Evolutionary conservation across 345 rosid species (phyloP).

Genomic region (Brassica cretica): DNA sequence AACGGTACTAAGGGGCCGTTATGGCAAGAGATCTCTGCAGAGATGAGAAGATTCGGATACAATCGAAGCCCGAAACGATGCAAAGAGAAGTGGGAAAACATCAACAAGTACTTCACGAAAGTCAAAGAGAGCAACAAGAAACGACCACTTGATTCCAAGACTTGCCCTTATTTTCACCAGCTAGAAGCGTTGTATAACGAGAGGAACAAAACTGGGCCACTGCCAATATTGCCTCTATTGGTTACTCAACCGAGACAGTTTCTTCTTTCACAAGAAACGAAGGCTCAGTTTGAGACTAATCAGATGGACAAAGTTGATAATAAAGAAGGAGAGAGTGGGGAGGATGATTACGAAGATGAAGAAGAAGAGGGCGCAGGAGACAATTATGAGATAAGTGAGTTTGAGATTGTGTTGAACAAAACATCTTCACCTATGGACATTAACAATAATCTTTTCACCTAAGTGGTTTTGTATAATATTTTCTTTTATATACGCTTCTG

Average conservation of each 20-base stretch:
- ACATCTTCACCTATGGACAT: slow-evolving; percentile 43
- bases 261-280: slow-evolving; percentile 43
- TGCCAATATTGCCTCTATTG: slow-evolving; percentile 49
- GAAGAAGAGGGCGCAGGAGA: slow-evolving; percentile 48
- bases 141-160: slow-evolving; percentile 72
- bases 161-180: slow-evolving; percentile 81
- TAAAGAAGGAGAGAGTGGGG: slow-evolving; percentile 39
- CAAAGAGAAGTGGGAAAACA: slow-evolving; percentile 97
- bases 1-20: slow-evolving; percentile 72
- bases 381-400: slow-evolving; percentile 48
- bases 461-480: slow-evolving; percentile 24
- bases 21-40: slow-evolving; percentile 83
- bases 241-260: slow-evolving; percentile 71
- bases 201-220: slow-evolving; percentile 44
- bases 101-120: slow-evolving; percentile 93
- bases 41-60: slow-evolving; percentile 66
- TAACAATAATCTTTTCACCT: slow-evolving; percentile 36
- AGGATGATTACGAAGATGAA: slow-evolving; percentile 42
- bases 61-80: slow-evolving; percentile 78
- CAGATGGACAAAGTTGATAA: slow-evolving; percentile 16
- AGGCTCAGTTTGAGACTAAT: slow-evolving; percentile 25
- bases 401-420: slow-evolving; percentile 60
- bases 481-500: slow-evolving; percentile 4
- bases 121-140: slow-evolving; percentile 75
- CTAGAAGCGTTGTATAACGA: slow-evolving; percentile 67